These are phyloP conservation scores for Cystobasidium slooffiae DNA, from an alignment of 1,284 basidiomycete genomes.

Conservation along the genomic window DNA sequence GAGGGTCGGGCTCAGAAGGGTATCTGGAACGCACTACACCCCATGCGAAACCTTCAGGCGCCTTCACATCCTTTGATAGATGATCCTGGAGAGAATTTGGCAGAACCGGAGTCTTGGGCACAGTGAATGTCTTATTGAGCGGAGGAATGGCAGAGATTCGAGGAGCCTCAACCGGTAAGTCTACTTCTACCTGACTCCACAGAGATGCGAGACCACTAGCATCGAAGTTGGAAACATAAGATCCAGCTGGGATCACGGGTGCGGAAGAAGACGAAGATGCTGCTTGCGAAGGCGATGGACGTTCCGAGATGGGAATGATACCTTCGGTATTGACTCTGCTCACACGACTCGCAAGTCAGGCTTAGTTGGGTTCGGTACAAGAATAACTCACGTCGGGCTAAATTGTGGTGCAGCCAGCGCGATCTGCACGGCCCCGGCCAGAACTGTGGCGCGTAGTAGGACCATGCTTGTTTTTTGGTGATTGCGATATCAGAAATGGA, in stretches of 20 bases:
- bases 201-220: slow-evolving; percentile 4
- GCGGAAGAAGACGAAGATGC: neutral
- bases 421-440: neutral
- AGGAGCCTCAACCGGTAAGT: slow-evolving; percentile 19
- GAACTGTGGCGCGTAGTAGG: neutral
- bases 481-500: no score
- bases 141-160: slow-evolving; percentile 22
- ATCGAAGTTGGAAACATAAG: slow-evolving; percentile 3
- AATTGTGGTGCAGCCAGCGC: neutral
- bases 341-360: neutral
- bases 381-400: neutral
- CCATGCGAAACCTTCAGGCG: slow-evolving; percentile 42
- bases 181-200: slow-evolving; percentile 16
- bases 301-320: neutral
- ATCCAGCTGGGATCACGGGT: slow-evolving; percentile 1
- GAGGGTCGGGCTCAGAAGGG: neutral
- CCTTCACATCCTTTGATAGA: slow-evolving; percentile 16
- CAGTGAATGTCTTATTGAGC: slow-evolving; percentile 28
- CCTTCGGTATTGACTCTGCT: slow-evolving; percentile 4
- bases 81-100: slow-evolving; percentile 41
- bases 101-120: slow-evolving; percentile 32
- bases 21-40: slow-evolving; percentile 7
- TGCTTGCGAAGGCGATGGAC: neutral
- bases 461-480: neutral
- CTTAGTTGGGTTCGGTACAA: neutral